These are phyloP conservation scores for Pyrenophora teres DNA, from an alignment of 2,329 filamentous ascomycete species.

Conservation along the genomic window DNA sequence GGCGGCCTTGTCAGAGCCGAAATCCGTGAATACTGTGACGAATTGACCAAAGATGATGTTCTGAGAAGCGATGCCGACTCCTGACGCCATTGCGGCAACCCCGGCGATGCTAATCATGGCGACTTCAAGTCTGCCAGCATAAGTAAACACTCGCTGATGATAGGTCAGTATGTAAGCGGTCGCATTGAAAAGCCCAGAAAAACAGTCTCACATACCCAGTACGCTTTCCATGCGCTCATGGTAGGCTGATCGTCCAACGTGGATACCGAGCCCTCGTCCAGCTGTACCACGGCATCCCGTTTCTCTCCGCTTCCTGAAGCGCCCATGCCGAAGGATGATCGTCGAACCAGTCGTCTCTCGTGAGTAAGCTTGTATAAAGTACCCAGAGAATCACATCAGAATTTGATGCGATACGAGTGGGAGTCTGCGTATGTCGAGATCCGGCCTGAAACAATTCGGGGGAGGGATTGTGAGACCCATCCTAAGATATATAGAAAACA, in stretches of 20 bases:
- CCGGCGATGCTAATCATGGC: constrained; percentile 8
- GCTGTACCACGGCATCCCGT: too few species aligned
- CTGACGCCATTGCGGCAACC: constrained; percentile 13
- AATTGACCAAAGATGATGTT: constrained; percentile 21
- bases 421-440: too few species aligned
- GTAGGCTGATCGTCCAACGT: not conserved
- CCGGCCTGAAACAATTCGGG: too few species aligned
- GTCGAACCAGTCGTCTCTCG: too few species aligned
- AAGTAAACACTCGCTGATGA: constrained; percentile 13
- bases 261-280: constrained; percentile 1
- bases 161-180: not conserved
- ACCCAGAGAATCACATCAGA: too few species aligned
- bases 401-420: too few species aligned
- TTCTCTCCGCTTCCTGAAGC: too few species aligned
- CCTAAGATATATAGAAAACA: too few species aligned
- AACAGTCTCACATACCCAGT: constrained; percentile 7
- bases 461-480: too few species aligned
- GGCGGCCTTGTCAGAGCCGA: constrained; percentile 8
- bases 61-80: constrained; percentile 17
- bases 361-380: too few species aligned
- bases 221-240: constrained; percentile 24
- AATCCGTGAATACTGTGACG: constrained; percentile 15
- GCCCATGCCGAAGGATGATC: too few species aligned
- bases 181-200: not conserved
- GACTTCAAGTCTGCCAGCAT: constrained; percentile 7